Conservation (phyloP, 1,284 basidiomycete genomes). For the Marasmius sp. region DNA sequence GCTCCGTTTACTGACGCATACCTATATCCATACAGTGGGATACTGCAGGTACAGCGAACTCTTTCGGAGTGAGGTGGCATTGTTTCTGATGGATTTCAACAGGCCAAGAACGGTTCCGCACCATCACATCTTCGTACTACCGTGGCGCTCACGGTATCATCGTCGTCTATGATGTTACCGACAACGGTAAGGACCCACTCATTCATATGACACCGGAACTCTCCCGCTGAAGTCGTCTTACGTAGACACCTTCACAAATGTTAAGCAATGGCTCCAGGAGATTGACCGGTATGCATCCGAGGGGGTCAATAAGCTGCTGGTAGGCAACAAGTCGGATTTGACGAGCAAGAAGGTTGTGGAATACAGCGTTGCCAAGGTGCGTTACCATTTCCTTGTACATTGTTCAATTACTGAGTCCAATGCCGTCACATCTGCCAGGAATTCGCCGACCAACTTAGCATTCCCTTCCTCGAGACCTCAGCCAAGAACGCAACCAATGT, state of each 20-base stretch:
- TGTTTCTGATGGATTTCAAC: constrained; percentile 7
- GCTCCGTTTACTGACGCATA: constrained; percentile 18
- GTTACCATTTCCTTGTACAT: constrained; percentile 15
- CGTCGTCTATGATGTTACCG: constrained; percentile 99
- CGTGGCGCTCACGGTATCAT: constrained; percentile 96
- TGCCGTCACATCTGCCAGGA: constrained; percentile 51
- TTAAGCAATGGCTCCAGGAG: constrained; percentile 99
- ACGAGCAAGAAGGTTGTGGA: constrained; percentile 99
- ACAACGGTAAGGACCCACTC: constrained; percentile 68
- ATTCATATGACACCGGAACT: neutral
- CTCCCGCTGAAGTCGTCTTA: no score
- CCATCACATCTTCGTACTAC: constrained; percentile 97
- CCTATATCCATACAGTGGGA: constrained; percentile 73
- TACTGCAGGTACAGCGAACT: constrained; percentile 68
- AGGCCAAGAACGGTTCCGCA: constrained; percentile 97
- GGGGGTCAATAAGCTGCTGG: constrained; percentile 97
- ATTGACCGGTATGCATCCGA: constrained; percentile 99
- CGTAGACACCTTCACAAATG: constrained; percentile 93
- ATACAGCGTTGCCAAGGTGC: constrained; percentile 93
- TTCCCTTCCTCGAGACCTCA: constrained; percentile 98
- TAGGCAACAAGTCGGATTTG: constrained; percentile 98
- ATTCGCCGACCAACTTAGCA: constrained; percentile 93
- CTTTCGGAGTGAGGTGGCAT: neutral
- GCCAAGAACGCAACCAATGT: constrained; percentile 99
- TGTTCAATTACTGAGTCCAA: constrained; percentile 1